Base-by-base conservation (phyloP, 2,329 filamentous ascomycete genomes). In the Claviceps sp. region DNA sequence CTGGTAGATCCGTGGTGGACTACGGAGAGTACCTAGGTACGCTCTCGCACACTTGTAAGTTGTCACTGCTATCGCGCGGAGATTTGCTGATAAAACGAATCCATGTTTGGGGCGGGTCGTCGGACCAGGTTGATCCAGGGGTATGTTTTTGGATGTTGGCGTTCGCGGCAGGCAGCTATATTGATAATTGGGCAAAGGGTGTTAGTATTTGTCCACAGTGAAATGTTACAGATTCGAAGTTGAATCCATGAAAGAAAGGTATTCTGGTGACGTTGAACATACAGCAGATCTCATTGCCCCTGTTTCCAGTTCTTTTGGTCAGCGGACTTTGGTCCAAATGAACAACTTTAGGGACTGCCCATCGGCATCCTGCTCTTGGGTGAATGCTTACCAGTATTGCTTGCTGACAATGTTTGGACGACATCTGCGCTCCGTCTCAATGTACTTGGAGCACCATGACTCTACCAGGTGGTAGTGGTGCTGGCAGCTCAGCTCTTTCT, bases 401-500 rank as follows among this genome's bases (percentile, higher is more conserved):
- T 70, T 71, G 63, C 70, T 71, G 40, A 71, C 69, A 42, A 72
- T 67, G 5, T 61, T 69, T 7, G 69, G 69, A 37, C 67, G 66
- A 54, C 70, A 72, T 55, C 70, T 64, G 53, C 66, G 66, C 55
- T 69, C 68, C 11, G 69, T 72, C 58, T 68, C 67, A 52, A 71
- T 71, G 51, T 72, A 72, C 55, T 70, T 70, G 52, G 66, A 63
- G 49, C 70, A 72, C 70, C 70, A 72, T 26, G 69, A 71, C 54
- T 71, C 69, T 52, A 72, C 70, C 55, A 71, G 61, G 56, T 76
- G 74, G 64, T 73, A 75, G 61, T 76, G 72, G 50, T 69, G 67
- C 55, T 73, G 68, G 55, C 75, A 76, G 62, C 74, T 73, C 54
- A 76, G 68, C 54, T 76, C 71, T 53, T 74, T 74, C 74, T 76